A percentile compares a stretch with the other conserved stretches of the same genome.
Evolutionary conservation across 139 green algal genomes (phyloP).

Genomic region (Picochlorum sp.): DNA sequence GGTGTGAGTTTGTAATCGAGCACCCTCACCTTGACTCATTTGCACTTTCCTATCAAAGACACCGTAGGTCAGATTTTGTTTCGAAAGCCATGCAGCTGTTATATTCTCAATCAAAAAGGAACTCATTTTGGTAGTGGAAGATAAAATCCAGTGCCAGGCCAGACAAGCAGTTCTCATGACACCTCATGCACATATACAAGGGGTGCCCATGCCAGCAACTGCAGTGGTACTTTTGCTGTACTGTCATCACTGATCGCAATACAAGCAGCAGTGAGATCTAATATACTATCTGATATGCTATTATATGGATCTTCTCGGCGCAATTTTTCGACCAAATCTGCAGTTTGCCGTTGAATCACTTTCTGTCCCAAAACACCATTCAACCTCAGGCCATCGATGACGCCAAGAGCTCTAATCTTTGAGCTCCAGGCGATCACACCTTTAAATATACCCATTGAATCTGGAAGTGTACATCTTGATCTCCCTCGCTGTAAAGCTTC

Average conservation of each 20-base stretch:
- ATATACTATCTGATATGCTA: background rate
- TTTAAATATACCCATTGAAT: constrained; percentile 10
- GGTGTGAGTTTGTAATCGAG: background rate
- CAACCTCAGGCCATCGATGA: constrained; percentile 23
- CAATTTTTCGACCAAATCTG: constrained; percentile 5
- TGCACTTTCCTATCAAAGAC: constrained; percentile 4
- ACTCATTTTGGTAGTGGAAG: constrained; percentile 26
- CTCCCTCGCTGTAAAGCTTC: constrained; percentile 6
- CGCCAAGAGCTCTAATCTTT: constrained; percentile 32
- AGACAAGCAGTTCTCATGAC: constrained; percentile 34
- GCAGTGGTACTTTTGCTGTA: constrained; percentile 17
- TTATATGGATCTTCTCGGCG: constrained; percentile 2
- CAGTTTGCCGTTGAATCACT: constrained; percentile 11
- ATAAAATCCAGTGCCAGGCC: constrained; percentile 52
- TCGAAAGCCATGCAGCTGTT: constrained; percentile 17
- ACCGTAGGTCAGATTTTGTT: background rate
- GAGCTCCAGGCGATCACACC: constrained; percentile 23
- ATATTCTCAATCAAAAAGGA: constrained; percentile 44
- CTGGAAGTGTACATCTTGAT: constrained; percentile 11
- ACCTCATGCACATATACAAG: constrained; percentile 25
- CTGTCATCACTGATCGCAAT: constrained; percentile 3
- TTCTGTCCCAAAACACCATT: background rate
- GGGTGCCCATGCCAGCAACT: constrained; percentile 34
- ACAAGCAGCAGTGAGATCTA: constrained; percentile 26
- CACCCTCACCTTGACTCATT: background rate